Evolutionary conservation across 805 yeast genomes (phyloP), one percentile per base, ranked within the genome.

Genomic region (Metschnikowia vanudenii): DNA sequence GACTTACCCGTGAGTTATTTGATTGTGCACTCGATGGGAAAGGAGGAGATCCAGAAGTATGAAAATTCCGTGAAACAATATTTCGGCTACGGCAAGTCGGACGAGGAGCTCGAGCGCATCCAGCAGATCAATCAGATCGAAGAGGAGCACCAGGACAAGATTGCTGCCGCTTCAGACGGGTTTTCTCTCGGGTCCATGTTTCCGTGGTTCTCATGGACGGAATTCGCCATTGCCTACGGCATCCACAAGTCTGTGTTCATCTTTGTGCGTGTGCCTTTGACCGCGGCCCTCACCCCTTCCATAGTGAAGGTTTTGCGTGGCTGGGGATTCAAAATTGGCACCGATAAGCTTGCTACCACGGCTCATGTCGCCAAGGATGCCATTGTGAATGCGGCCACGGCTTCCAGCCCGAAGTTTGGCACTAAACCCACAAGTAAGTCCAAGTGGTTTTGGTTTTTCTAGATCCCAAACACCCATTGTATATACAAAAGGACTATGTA

Each of bases 221-320:
- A 92, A 65, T 81, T 89, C 55, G 82, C 87, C 11, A 78, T 94
- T 43, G 98, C 98, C 0, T 94, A 94, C 63, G 96, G 96, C 2
- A 71, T 94, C 38, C 98, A 94, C 71, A 94, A 94, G 69, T 80
- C 91, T 4, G 74, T 94, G 52, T 54, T 55, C 37, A 78, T 92
- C 19, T 80, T 92, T 50, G 77, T 94, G 35, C 78, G 99, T 52
- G 70, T 94, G 4, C 99, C 99, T 12, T 64, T 89, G 26, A 85
- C 97, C 0, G 97, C 97, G 0, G 96, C 96, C 2, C 77, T 91
- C 11, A 90, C 97, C 0, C 99, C 99, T 5, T 61, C 80, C 1
- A 75, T 89, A 2, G 96, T 89, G 4, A 71, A 65, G 43, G 61
- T 70, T 39, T 74, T 92, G 51, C 79, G 86, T 47, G 68, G 76